Conservation (phyloP, 345 rosid species). For the Erodium maritimum region DNA sequence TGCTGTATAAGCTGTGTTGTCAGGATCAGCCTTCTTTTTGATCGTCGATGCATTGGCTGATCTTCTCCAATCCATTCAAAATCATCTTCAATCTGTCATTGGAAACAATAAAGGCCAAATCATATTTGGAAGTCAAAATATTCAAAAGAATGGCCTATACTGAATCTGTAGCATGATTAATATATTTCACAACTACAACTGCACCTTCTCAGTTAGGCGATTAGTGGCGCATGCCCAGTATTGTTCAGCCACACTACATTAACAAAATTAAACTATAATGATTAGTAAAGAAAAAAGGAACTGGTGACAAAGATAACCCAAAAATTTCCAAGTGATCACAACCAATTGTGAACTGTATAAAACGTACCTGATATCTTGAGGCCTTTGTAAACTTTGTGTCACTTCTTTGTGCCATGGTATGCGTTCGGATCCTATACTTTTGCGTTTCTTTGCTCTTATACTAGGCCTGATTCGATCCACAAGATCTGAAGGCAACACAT, state of each 20-base stretch:
- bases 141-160: background rate
- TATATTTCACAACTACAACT: slow-evolving; percentile 9
- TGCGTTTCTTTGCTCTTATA: slow-evolving; percentile 41
- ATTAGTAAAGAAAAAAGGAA: background rate
- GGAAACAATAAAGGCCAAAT: slow-evolving; percentile 11
- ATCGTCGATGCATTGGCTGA: slow-evolving; percentile 28
- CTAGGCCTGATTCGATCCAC: slow-evolving; percentile 11
- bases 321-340: background rate
- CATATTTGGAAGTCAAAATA: background rate
- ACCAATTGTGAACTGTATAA: too few species aligned
- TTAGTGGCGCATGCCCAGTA: slow-evolving; percentile 52
- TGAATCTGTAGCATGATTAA: background rate
- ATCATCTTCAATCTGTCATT: slow-evolving; percentile 50
- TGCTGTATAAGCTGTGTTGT: slow-evolving; percentile 82
- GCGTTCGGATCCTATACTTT: slow-evolving; percentile 24
- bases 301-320: background rate
- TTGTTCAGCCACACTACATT: background rate
- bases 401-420: slow-evolving; percentile 49
- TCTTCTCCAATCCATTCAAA: slow-evolving; percentile 40
- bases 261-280: background rate
- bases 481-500: slow-evolving; percentile 10
- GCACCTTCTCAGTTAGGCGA: slow-evolving; percentile 63
- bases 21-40: slow-evolving; percentile 69
- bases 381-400: slow-evolving; percentile 19
- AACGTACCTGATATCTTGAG: slow-evolving; percentile 51